Evolutionary conservation across 352 stramenopile species (phyloP).

Genomic region (Peronospora belbahrii): DNA sequence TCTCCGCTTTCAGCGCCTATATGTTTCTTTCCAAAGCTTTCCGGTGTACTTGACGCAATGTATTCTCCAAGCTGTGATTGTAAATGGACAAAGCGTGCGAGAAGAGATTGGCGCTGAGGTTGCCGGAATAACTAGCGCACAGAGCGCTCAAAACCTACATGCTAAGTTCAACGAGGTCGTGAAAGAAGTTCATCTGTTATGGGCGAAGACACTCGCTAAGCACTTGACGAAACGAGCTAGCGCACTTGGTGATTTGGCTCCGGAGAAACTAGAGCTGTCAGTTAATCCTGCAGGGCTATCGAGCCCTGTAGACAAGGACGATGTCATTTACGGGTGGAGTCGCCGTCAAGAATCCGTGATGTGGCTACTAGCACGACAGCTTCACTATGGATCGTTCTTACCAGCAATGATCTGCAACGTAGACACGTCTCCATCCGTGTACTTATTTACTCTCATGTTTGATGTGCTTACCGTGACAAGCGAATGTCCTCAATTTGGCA

Average conservation of each 20-base stretch:
- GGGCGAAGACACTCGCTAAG: constrained; percentile 16
- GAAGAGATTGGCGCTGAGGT: neutral
- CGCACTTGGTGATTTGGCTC: neutral
- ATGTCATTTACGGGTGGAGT: constrained; percentile 23
- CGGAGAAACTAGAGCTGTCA: constrained; percentile 13
- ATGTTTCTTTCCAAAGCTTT: constrained; percentile 31
- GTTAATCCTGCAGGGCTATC: constrained; percentile 24
- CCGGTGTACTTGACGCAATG: constrained; percentile 45
- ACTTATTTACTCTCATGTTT: constrained; percentile 51
- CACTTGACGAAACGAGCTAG: constrained; percentile 15
- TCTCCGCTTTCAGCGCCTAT: constrained; percentile 30
- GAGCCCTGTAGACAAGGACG: constrained; percentile 9
- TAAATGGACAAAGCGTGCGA: constrained; percentile 20
- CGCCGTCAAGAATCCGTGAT: constrained; percentile 26
- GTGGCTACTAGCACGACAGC: constrained; percentile 17
- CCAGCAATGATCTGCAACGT: constrained; percentile 17
- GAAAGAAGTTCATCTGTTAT: constrained; percentile 25
- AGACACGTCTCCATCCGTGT: constrained; percentile 32
- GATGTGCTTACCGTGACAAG: constrained; percentile 25
- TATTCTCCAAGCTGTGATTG: constrained; percentile 36
- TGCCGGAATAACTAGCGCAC: constrained; percentile 2
- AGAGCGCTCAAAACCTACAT: constrained; percentile 9
- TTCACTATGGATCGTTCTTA: constrained; percentile 16
- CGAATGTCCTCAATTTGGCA: constrained; percentile 18
- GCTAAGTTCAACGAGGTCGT: constrained; percentile 26